Evolutionary conservation across 1,139 yeast species (phyloP).

Genomic region (Nakaseomyces sp.): DNA sequence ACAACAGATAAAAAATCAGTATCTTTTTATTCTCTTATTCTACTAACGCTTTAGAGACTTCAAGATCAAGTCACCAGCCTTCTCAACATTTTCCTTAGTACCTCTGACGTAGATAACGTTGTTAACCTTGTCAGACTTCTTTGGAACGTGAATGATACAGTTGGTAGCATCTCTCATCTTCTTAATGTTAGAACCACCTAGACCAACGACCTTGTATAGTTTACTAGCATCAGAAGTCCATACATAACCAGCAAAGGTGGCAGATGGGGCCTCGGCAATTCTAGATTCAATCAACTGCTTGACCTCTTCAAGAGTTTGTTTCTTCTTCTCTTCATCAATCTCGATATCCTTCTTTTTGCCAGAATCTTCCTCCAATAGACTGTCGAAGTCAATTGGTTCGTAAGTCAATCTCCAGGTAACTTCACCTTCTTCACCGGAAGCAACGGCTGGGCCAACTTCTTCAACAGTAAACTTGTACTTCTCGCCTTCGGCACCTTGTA

Average conservation of each 20-base stretch:
- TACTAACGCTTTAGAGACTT: conserved; percentile 13
- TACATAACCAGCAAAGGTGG: conserved; percentile 40
- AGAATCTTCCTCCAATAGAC: conserved; percentile 35
- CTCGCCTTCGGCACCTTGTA: conserved; percentile 38
- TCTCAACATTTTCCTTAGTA: conserved; percentile 33
- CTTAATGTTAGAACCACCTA: conserved; percentile 61
- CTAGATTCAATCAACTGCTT: conserved; percentile 29
- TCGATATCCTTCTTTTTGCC: conserved; percentile 22
- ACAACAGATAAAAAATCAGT: neutral
- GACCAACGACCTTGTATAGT: conserved; percentile 60
- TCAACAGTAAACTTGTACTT: conserved; percentile 41
- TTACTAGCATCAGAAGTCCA: conserved; percentile 39
- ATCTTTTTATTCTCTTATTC: conserved; percentile 12
- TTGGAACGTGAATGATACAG: conserved; percentile 57
- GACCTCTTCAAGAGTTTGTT: conserved; percentile 26
- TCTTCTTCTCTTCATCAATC: conserved; percentile 12
- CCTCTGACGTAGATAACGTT: conserved; percentile 40
- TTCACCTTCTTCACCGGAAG: conserved; percentile 32
- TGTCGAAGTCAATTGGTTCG: conserved; percentile 29
- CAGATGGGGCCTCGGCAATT: conserved; percentile 30
- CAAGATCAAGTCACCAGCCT: conserved; percentile 35
- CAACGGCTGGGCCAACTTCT: conserved; percentile 25
- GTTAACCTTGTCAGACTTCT: conserved; percentile 42
- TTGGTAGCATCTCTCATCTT: conserved; percentile 51
- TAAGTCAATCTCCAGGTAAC: conserved; percentile 59